A percentile compares a stretch with the other conserved stretches of the same genome.
Conservation (phyloP, 2,329 filamentous ascomycete genomes). For the Fragosphaeria purpurea region DNA sequence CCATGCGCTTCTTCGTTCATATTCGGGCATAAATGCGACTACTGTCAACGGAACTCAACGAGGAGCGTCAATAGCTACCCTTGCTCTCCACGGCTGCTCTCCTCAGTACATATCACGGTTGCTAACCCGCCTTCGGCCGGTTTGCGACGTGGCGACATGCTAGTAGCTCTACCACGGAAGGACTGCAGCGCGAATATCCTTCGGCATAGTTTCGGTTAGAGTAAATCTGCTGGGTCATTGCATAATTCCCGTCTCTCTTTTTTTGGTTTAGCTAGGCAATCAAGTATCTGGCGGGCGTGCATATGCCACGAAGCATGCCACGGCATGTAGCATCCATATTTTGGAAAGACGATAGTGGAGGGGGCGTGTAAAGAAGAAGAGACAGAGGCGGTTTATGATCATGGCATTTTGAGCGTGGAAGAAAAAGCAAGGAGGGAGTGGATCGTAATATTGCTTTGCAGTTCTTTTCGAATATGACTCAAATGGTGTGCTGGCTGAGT, state of each 20-base stretch:
- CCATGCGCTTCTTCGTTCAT: no score
- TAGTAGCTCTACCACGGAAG: not conserved
- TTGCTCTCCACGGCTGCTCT: no score
- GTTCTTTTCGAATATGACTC: not conserved
- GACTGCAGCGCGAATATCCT: not conserved
- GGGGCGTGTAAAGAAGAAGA: not conserved
- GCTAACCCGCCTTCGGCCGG: no score
- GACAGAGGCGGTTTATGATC: no score
- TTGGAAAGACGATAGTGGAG: not conserved
- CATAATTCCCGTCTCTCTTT: no score
- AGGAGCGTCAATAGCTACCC: no score
- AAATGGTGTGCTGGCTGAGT: slow-evolving; percentile 3
- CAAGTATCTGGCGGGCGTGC: not conserved
- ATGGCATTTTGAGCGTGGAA: not conserved
- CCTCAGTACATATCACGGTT: no score
- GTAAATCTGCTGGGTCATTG: no score
- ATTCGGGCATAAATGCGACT: no score
- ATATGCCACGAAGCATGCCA: not conserved
- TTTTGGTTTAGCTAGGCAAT: not conserved
- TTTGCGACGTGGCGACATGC: slow-evolving; percentile 1
- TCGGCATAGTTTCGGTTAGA: not conserved
- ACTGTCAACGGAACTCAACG: no score
- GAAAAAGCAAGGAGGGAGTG: not conserved
- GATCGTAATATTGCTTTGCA: not conserved
- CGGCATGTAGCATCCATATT: not conserved